Evolutionary conservation across 495 filamentous ascomycete species (phyloP), one percentile per base, ranked within the genome.

Genomic region (Geopyxis carbonaria): DNA sequence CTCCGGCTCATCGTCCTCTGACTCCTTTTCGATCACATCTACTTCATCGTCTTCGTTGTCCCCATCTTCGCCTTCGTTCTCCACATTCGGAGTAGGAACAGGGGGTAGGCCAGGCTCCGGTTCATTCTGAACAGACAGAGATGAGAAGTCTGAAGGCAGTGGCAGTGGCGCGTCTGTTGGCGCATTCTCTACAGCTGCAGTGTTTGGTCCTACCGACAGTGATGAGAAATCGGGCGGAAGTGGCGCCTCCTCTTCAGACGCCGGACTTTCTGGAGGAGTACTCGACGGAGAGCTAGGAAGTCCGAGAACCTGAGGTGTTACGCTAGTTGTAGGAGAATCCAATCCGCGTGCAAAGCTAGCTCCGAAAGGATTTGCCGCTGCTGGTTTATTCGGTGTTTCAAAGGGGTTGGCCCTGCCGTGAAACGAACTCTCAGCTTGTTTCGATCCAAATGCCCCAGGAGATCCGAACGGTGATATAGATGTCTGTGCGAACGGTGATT

Each of bases 181-280:
- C 16, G 51, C 33, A 42, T 42, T 61, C 36, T n/a, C 57, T 52
- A 37, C 34, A 45, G 50, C 50, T 6, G 24, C 13, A 25, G 50
- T 38, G n/a, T n/a, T n/a, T n/a, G n/a, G n/a, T n/a, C n/a, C n/a
- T n/a, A n/a, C n/a, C n/a, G n/a, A n/a, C n/a, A n/a, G 35, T 0
- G 47, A 38, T 13, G 60, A 54, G 40, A 73, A 77, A 45, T 75
- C 73, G 3, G 72, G 74, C 2, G 76, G 76, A 4, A 80, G 45
- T 9, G 75, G 73, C 13, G 65, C 67, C 27, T 75, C 64, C 15
- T 68, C 62, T 8, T 58, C 50, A 8, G 49, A 46, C 2, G 45
- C 22, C 16, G 51, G 34, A 42, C 42, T 61, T 35, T n/a, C 57
- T 52, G 38, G 34, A 45, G 50, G 50, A 5, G 24, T 13, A 25